Evolutionary conservation across 1,139 yeast genomes (phyloP), one percentile per base, ranked within the genome.

Genomic region (Candida neerlandica): DNA sequence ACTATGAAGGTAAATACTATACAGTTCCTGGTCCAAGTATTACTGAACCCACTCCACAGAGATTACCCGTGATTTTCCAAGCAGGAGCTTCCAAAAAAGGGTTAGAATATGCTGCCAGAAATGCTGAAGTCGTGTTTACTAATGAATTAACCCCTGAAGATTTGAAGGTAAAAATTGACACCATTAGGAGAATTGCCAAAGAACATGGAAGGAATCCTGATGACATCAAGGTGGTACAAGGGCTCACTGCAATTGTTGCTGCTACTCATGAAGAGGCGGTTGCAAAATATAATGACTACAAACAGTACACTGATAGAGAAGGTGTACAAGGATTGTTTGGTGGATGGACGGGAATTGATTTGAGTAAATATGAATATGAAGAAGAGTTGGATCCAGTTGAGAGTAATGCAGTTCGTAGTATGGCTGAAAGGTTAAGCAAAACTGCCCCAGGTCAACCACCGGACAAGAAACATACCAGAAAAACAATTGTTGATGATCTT

Each of bases 1-100:
- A 73, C 53, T 70, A 64, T 52, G 68, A 64, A 27, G 78, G 79
- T 11, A 63, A 67, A 48, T 62, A 63, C 52, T 74, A 61, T 57
- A 67, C 60, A 21, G 77, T 74, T n/a, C 77, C 77, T n/a, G 78
- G 78, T 5, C 78, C 78, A n/a, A 66, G 62, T 48, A 71, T 74
- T 46, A 69, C 75, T 10, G 71, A 69, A 41, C 78, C 78, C 10
- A 67, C 77, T 12, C 74, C 73, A 9, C 77, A 73, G 48, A 68
- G 77, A 58, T 57, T 74, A 7, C 78, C 78, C 3, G 69, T 73
- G 21, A 63, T 75, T 42, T 66, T 75, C 43, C 81, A 76, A 56
- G 81, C 81, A 1, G 81, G 81, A 23, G 65, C 77, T 5, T 73
- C 79, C 3, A 61, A 68, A 32, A 67, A 67, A 35, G 80, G 80